Base-by-base conservation (phyloP, 257 asterid species). In the Salvia miltiorrhiza region DNA sequence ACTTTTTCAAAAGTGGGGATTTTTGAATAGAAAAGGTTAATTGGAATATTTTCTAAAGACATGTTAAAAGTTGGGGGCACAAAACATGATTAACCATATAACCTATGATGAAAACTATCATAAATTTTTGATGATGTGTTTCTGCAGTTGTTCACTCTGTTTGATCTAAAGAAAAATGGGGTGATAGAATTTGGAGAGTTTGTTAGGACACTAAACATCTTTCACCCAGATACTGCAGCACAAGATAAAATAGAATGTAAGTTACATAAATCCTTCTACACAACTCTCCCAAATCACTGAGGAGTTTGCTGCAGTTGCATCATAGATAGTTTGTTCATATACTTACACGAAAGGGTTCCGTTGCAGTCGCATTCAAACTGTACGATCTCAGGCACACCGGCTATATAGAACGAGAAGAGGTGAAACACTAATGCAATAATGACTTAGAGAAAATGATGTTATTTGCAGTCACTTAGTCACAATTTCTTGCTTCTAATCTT, bases 151-250 rank as follows among this genome's bases (percentile, higher is more conserved):
- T 90, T 90, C 73, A 86, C 86, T 79, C 77, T 82, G 82, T 87
- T 90, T 80, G 97, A 90, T 84, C 54, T 69, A 23, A 84, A 86
- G 85, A 72, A 19, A 16, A 84, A 83, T 19, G 97, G 97, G 72
- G 91, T 81, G 2, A 90, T 90, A 58, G 95, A 84, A 68, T 90
- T 90, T 59, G 93, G 88, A 49, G 95, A 82, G 69, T 90, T 90
- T 23, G 97, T 90, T 77, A 84, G 88, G 17, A 81, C 93, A 6
- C 65, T 90, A 69, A 88, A 77, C 82, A 60, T 84, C 53, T 87
- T 89, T 78, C 92, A 87, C 41, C 88, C 92, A 2, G 71, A 86
- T 65, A 71, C 88, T 66, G 83, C 88, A 41, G 74, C 43, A 47
- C 76, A 69, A 48, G 88, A 82, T 69, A 86, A 83, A 74, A 65